These are phyloP conservation scores for Chlamydomonas asymmetrica DNA, from an alignment of 139 green algal species.

Conservation along the genomic window DNA sequence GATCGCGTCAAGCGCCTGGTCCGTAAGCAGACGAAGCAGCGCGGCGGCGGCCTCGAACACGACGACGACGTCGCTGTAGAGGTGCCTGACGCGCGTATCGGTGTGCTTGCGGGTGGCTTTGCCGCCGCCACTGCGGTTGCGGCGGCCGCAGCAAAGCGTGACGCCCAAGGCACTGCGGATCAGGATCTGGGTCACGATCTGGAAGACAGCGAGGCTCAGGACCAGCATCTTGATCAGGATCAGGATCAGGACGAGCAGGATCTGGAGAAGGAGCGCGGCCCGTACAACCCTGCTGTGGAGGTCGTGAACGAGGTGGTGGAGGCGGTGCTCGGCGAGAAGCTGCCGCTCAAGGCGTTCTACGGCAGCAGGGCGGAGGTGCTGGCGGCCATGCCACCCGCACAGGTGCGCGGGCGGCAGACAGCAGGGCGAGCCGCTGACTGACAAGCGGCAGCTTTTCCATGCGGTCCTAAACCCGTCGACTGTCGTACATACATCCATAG, in stretches of 20 bases:
- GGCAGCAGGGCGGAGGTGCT: constrained; percentile 17
- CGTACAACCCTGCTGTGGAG: constrained; percentile 28
- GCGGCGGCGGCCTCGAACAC: too few relatives aligned
- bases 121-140: neutral
- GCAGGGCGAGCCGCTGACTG: too few relatives aligned
- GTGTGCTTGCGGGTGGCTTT: too few relatives aligned
- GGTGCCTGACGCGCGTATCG: too few relatives aligned
- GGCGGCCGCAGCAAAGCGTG: neutral
- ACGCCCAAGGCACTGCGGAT: neutral
- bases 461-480: too few relatives aligned
- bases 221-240: neutral
- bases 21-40: too few relatives aligned
- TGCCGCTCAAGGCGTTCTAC: constrained; percentile 21
- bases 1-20: constrained; percentile 11
- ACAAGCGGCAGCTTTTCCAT: too few relatives aligned
- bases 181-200: neutral
- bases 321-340: constrained; percentile 15
- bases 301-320: constrained; percentile 20
- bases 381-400: constrained; percentile 1
- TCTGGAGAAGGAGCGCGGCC: constrained; percentile 2
- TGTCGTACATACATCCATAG: too few relatives aligned
- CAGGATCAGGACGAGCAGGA: neutral
- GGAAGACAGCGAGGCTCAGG: neutral
- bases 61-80: too few relatives aligned
- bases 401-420: too few relatives aligned